These are phyloP conservation scores for Microbotryum silenes-acaulis DNA, from an alignment of 1,284 basidiomycete genomes.

Conservation along the genomic window DNA sequence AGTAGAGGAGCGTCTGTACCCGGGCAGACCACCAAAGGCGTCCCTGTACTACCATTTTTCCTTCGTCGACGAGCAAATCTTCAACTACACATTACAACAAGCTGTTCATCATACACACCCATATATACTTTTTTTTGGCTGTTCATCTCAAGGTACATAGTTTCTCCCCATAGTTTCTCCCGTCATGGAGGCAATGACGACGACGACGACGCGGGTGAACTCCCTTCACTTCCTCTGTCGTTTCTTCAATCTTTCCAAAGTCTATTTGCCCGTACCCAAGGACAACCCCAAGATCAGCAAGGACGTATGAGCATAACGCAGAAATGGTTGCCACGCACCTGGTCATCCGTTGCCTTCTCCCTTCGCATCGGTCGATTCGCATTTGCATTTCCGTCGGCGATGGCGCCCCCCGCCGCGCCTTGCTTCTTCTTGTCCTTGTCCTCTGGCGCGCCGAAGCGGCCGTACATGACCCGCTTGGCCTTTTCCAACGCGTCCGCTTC, in stretches of 20 bases:
- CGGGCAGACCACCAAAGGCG: too few species aligned
- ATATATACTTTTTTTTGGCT: too few species aligned
- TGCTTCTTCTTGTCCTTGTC: slow-evolving; percentile 47
- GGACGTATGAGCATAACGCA: too few species aligned
- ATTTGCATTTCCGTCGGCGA: not conserved
- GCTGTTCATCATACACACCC: too few species aligned
- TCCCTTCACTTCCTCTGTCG: slow-evolving; percentile 48
- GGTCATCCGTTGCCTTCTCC: slow-evolving; percentile 83
- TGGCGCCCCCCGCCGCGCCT: slow-evolving; percentile 63
- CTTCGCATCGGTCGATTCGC: slow-evolving; percentile 40
- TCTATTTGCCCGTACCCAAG: slow-evolving; percentile 44
- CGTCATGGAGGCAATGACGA: too few species aligned
- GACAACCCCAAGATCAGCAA: not conserved
- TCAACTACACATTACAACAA: too few species aligned
- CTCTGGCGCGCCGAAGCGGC: slow-evolving; percentile 42
- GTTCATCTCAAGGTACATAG: too few species aligned
- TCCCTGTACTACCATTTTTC: too few species aligned
- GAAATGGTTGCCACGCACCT: slow-evolving; percentile 54
- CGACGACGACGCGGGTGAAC: not conserved
- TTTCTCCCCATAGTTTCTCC: too few species aligned
- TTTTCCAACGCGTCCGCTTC: slow-evolving; percentile 78
- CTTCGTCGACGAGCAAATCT: too few species aligned
- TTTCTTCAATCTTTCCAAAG: slow-evolving; percentile 81
- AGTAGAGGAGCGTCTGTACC: too few species aligned
- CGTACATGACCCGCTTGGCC: slow-evolving; percentile 73